A percentile compares a stretch with the other conserved stretches of the same genome.
Evolutionary conservation across 345 rosid species (phyloP).

Genomic region (Eucalyptus microcorys): DNA sequence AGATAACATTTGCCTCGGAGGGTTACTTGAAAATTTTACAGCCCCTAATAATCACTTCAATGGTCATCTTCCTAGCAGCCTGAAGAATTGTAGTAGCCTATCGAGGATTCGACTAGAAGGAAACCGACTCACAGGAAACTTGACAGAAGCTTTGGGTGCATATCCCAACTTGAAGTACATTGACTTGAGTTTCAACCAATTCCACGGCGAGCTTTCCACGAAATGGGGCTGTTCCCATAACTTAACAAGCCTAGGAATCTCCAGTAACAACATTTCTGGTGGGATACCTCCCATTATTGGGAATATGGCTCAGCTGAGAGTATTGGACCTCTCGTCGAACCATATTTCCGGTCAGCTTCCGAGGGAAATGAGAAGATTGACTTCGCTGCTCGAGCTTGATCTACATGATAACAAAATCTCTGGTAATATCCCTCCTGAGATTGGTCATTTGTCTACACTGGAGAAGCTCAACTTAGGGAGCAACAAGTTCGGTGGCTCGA

Average conservation of each 20-base stretch:
- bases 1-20: not conserved
- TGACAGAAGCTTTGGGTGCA: not conserved
- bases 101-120: not conserved
- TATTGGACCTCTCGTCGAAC: not conserved
- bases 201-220: not conserved
- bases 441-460: not conserved
- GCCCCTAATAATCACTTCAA: not conserved
- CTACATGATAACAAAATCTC: constrained; percentile 1
- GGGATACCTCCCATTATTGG: not conserved
- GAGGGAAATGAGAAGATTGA: not conserved
- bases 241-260: not conserved
- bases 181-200: not conserved
- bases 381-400: not conserved
- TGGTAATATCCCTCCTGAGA: constrained; percentile 4
- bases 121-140: constrained; percentile 12
- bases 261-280: not conserved
- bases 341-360: not conserved
- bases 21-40: not conserved
- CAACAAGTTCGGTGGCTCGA: not conserved
- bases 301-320: not conserved
- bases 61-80: not conserved
- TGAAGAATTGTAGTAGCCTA: constrained; percentile 9
- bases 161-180: not conserved
- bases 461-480: not conserved
- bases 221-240: not conserved